These are phyloP conservation scores for Linum usitatissimum DNA, from an alignment of 345 rosid species.

Conservation along the genomic window DNA sequence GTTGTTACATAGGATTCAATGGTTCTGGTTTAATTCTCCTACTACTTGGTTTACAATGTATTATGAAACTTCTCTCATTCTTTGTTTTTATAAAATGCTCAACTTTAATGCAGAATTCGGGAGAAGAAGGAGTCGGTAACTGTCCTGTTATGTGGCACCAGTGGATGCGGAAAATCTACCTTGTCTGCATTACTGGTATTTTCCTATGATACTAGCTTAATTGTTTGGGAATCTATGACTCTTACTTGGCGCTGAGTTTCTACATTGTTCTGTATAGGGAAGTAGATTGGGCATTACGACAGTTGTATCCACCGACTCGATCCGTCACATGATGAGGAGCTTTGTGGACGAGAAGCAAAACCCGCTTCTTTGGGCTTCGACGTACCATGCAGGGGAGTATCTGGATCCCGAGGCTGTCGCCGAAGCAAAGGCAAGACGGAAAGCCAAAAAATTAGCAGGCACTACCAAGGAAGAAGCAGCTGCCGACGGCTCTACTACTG, in stretches of 20 bases:
- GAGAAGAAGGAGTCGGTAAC: constrained; percentile 98
- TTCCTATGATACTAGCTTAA: constrained; percentile 14
- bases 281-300: constrained; percentile 89
- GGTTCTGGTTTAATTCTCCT: no score
- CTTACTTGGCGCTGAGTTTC: neutral
- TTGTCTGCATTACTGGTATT: constrained; percentile 95
- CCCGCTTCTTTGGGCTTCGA: constrained; percentile 98
- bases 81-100: constrained; percentile 1
- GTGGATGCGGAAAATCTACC: constrained; percentile 99
- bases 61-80: neutral
- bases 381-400: constrained; percentile 93
- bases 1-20: no score
- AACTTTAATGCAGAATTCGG: constrained; percentile 62
- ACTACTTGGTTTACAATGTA: no score
- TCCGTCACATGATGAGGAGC: constrained; percentile 99
- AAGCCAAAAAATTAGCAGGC: constrained; percentile 56
- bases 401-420: constrained; percentile 91
- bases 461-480: constrained; percentile 34
- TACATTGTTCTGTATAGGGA: constrained; percentile 29
- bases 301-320: constrained; percentile 89
- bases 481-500: constrained; percentile 25
- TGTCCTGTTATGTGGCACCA: constrained; percentile 93
- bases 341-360: constrained; percentile 82
- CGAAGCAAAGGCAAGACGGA: constrained; percentile 72
- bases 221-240: neutral